Evolutionary conservation across 75 land plant species (phyloP), one percentile per base, ranked within the genome.

Genomic region (Cunninghamia lanceolata): DNA sequence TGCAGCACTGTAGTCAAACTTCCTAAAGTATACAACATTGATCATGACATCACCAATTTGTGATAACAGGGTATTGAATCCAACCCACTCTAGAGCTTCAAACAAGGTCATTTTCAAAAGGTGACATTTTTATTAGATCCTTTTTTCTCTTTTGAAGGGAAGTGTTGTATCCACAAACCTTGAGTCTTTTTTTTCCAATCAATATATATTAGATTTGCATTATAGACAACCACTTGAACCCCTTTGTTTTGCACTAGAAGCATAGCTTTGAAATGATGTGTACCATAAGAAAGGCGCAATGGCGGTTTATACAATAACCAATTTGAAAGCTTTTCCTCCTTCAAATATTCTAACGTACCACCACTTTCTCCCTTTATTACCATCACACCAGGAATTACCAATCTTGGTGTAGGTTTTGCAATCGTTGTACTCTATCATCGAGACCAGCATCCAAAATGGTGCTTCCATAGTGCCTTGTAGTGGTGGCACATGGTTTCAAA

Each of bases 111-210:
- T 84, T 89, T 89, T 98, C 95, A 91, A 98, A 98, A 40, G 86
- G 85, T 59, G 93, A 94, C 34, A 82, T 82, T 74, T 78, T 87
- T 17, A 78, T 80, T 14, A 59, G 43, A 83, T 84, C 32, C 4
- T 88, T 85, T 84, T 90, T 46, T n/a, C 83, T 91, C 92, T 86
- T 98, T 93, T 89, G 91, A 91, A 43, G 99, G 99, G 86, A 98
- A 98, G 92, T 98, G 98, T 98, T 98, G 99, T 98, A 96, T 98
- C 99, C 98, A 98, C 25, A 98, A 88, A 63, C 98, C 99, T 91
- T 98, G 99, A 70, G 92, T 96, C 89, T 98, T 98, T 88, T 98
- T 96, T 84, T 98, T 98, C 99, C 99, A 98, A 84, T 98, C 99
- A 83, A 96, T 93, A 91, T 92, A 88, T 81, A 98, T 98, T 59